Evolutionary conservation across 2,329 filamentous ascomycete genomes (phyloP).

Genomic region (Fusarium sp.): DNA sequence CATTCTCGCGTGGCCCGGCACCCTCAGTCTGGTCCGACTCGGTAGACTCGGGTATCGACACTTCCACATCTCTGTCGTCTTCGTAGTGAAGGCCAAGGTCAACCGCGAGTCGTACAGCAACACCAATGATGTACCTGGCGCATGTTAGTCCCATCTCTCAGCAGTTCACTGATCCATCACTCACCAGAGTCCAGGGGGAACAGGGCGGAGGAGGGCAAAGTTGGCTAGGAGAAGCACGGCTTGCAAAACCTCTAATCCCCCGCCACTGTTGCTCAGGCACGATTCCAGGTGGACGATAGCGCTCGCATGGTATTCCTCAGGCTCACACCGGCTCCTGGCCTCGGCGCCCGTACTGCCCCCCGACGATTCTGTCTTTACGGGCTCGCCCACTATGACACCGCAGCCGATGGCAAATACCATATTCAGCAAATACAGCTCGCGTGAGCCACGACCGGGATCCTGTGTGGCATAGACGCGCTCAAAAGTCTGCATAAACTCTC

Average conservation of each 20-base stretch:
- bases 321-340: conserved; percentile 65
- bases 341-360: conserved; percentile 45
- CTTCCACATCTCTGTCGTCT: conserved; percentile 72
- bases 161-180: conserved; percentile 31
- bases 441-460: conserved; percentile 70
- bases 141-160: conserved; percentile 23
- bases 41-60: conserved; percentile 61
- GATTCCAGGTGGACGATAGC: conserved; percentile 91
- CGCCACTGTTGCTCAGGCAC: conserved; percentile 83
- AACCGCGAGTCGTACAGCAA: conserved; percentile 87
- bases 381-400: conserved; percentile 83
- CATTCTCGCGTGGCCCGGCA: conserved; percentile 46
- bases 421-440: conserved; percentile 92
- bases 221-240: conserved; percentile 90
- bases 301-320: conserved; percentile 95
- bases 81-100: conserved; percentile 94
- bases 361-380: conserved; percentile 57
- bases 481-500: conserved; percentile 88
- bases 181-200: conserved; percentile 88
- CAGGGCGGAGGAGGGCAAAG: conserved; percentile 88
- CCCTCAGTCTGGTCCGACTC: conserved; percentile 49
- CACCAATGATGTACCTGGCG: conserved; percentile 84
- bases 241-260: conserved; percentile 90
- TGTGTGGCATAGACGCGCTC: conserved; percentile 78
- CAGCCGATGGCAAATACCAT: conserved; percentile 97